Evolutionary conservation across 2,329 filamentous ascomycete genomes (phyloP).

Genomic region (Tolypocladium capitatum): DNA sequence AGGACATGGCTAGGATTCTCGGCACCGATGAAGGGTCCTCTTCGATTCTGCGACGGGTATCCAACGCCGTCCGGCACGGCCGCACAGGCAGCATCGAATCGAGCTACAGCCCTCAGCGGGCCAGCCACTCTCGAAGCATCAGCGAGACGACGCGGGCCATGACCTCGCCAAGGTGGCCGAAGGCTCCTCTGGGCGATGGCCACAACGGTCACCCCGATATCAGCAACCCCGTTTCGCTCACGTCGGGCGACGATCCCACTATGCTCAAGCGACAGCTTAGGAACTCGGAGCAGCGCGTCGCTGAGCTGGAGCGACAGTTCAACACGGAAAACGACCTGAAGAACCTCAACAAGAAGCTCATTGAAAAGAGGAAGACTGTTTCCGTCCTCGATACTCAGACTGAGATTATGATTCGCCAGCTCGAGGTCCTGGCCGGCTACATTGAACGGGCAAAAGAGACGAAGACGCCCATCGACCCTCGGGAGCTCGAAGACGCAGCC

Average conservation of each 20-base stretch:
- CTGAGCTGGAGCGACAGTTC: conserved; percentile 75
- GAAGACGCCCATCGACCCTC: conserved; percentile 66
- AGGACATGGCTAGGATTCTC: conserved; percentile 85
- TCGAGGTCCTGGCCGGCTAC: conserved; percentile 80
- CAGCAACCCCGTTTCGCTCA: conserved; percentile 56
- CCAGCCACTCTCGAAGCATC: conserved; percentile 45
- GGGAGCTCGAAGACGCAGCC: conserved; percentile 73
- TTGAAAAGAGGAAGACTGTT: conserved; percentile 91
- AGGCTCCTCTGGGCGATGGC: conserved; percentile 49
- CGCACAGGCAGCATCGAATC: conserved; percentile 70
- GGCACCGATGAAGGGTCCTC: conserved; percentile 63
- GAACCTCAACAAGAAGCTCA: conserved; percentile 72
- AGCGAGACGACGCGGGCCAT: conserved; percentile 54
- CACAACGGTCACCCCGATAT: conserved; percentile 42
- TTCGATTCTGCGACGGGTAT: conserved; percentile 76
- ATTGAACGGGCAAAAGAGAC: conserved; percentile 76
- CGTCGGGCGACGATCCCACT: conserved; percentile 51
- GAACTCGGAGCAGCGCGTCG: conserved; percentile 70
- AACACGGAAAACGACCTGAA: conserved; percentile 51
- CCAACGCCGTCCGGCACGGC: conserved; percentile 86
- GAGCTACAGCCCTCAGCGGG: conserved; percentile 25
- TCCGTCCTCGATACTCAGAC: conserved; percentile 87
- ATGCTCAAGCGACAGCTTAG: conserved; percentile 64
- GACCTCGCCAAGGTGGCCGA: conserved; percentile 56
- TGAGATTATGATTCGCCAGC: conserved; percentile 85